Percentiles rank a stretch among this genome's conserved stretches.
These are phyloP conservation scores for Larix kaempferi DNA, from an alignment of 75 land plant genomes.

Conservation along the genomic window DNA sequence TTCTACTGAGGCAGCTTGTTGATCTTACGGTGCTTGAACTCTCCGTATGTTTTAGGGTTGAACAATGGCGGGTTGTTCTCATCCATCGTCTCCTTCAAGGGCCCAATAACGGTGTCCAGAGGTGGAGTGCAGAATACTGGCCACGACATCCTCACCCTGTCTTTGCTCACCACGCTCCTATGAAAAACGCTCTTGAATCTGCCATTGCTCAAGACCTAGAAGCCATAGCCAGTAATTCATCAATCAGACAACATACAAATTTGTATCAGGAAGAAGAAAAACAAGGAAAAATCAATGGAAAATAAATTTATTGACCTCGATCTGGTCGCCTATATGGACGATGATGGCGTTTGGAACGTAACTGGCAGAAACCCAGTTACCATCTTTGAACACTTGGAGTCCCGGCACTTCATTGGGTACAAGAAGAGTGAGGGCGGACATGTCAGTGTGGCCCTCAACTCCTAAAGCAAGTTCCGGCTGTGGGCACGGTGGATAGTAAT, in stretches of 20 bases:
- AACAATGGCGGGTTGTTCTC: slow-evolving; percentile 23
- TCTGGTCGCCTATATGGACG: slow-evolving; percentile 59
- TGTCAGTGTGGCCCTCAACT: slow-evolving; percentile 58
- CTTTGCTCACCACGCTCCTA: slow-evolving; percentile 55
- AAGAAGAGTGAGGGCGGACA: slow-evolving; percentile 48
- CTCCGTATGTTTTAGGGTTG: slow-evolving; percentile 23
- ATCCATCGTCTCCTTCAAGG: slow-evolving; percentile 34
- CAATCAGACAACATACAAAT: not conserved
- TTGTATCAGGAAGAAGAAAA: too few relatives aligned
- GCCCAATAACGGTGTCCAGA: slow-evolving; percentile 33
- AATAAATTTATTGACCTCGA: slow-evolving; percentile 37
- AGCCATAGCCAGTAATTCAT: not conserved
- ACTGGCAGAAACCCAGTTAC: slow-evolving; percentile 39
- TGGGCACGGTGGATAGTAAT: slow-evolving; percentile 68
- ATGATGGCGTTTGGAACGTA: slow-evolving; percentile 28
- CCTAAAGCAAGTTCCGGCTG: slow-evolving; percentile 47
- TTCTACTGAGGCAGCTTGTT: slow-evolving; percentile 28
- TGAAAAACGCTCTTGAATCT: slow-evolving; percentile 60
- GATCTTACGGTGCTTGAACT: slow-evolving; percentile 23
- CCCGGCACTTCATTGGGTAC: slow-evolving; percentile 41
- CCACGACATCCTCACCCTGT: slow-evolving; percentile 64
- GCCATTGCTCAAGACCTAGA: slow-evolving; percentile 64
- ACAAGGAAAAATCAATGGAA: too few relatives aligned
- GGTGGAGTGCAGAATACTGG: slow-evolving; percentile 60
- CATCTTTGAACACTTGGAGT: slow-evolving; percentile 40